Conservation (phyloP, 2,329 filamentous ascomycete species). For the Ophiostoma sp. region DNA sequence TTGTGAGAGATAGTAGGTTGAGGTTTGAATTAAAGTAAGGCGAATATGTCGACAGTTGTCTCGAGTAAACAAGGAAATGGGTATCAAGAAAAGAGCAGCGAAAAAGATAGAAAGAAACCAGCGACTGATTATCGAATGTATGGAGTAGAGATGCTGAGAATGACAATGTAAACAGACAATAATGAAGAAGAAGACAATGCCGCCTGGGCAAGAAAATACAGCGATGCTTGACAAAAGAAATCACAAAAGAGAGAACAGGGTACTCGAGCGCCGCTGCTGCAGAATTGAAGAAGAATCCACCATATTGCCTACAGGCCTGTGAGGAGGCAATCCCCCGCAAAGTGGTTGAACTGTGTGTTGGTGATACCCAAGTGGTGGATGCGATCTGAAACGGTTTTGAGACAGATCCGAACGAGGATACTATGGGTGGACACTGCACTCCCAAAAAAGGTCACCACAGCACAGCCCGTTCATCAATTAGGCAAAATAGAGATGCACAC, state of each 20-base stretch:
- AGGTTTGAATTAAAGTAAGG: not conserved
- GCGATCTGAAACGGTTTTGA: conserved; percentile 21
- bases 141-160: not conserved
- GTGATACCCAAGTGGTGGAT: not conserved
- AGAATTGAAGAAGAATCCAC: not conserved
- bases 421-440: not conserved
- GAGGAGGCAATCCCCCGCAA: not conserved
- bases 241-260: not conserved
- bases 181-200: not conserved
- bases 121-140: not conserved
- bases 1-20: not conserved
- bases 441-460: not conserved
- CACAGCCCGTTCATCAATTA: too few species aligned
- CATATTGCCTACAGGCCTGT: not conserved
- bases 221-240: not conserved
- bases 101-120: not conserved
- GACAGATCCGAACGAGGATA: conserved; percentile 20
- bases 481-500: not conserved
- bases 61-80: not conserved
- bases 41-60: not conserved
- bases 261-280: not conserved
- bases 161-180: not conserved
- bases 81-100: not conserved
- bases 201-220: not conserved
- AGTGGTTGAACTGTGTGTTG: not conserved